Conservation (phyloP, 2,329 filamentous ascomycete genomes). For the Epichloe sibirici region DNA sequence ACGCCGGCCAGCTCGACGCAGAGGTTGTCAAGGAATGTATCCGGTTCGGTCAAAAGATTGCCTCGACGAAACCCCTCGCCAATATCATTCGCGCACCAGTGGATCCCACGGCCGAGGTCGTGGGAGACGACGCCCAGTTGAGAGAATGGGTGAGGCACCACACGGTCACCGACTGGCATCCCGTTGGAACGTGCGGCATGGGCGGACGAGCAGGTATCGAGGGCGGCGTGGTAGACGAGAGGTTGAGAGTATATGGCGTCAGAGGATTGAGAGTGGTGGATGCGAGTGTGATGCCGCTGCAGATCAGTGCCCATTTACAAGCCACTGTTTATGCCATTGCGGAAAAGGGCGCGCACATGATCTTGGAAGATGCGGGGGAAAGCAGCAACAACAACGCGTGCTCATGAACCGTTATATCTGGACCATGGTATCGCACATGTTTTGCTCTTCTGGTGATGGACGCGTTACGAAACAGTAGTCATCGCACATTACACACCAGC, state of each 20-base stretch:
- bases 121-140: conserved; percentile 9
- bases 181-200: conserved; percentile 25
- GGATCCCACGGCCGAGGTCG: conserved; percentile 11
- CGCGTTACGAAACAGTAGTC: too few species aligned
- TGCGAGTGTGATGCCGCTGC: conserved; percentile 16
- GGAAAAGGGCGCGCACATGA: conserved; percentile 20
- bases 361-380: conserved; percentile 14
- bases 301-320: conserved; percentile 16
- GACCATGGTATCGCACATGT: too few species aligned
- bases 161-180: conserved; percentile 26
- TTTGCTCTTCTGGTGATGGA: too few species aligned
- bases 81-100: conserved; percentile 22
- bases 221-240: conserved; percentile 18
- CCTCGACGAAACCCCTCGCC: conserved; percentile 23
- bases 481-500: too few species aligned
- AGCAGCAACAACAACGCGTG: neutral
- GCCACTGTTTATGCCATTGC: conserved; percentile 20
- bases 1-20: conserved; percentile 28
- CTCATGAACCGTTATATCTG: too few species aligned
- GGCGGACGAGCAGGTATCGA: conserved; percentile 17
- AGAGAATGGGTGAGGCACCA: conserved; percentile 16
- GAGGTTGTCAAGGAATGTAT: conserved; percentile 29
- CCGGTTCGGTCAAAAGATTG: conserved; percentile 27
- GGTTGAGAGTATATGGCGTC: conserved; percentile 15
- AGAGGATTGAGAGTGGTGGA: conserved; percentile 12